Evolutionary conservation across 2,329 filamentous ascomycete species (phyloP), one percentile per base, ranked within the genome.

Genomic region (Raffaelea deltoideospora): DNA sequence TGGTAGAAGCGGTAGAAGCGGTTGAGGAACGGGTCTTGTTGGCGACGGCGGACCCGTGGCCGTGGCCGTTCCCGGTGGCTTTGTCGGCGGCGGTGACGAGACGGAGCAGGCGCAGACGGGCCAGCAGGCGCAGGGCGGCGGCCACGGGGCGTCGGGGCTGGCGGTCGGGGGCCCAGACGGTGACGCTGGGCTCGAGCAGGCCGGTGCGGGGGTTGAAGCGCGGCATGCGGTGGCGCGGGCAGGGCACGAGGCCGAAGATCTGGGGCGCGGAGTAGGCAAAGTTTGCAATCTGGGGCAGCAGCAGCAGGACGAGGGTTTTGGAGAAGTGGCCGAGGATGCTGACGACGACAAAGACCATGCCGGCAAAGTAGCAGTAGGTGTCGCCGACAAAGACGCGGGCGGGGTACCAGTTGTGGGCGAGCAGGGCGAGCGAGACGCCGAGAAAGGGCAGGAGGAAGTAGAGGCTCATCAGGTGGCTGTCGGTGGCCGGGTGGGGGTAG

Each of bases 311-410:
- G 32, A 98, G 69, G 1, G 90, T 98, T 62, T 98, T 98, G 64
- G 83, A 92, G 63, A 98, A 98, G 62, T 98, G 90, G 19, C 90
- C 90, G 36, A 95, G 69, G 51, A 98, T 96, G 44, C 85, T 86
- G 45, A 96, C 90, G 31, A 95, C 87, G 37, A 88, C 90, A 54
- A 98, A 98, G 28, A 96, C 83, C 86, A 98, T 98, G 47, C 90
- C 90, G 1, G 90, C 90, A 57, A 98, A 95, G 62, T 98, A 98
- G 69, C 90, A 98, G 68, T 96, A 98, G 4, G 90, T 98, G 58
- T 98, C 90, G 38, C 90, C 90, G 10, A 96, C 88, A 52, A 98
- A 98, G 10, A 96, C 90, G 49, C 76, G 78, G 19, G 88, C 85
- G 0, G 90, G 90, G 53, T 86, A 98, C 83, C 86, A 92, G 59